Evolutionary conservation across 306 rosid genomes (phyloP).

Genomic region (Fragaria ananassa): DNA sequence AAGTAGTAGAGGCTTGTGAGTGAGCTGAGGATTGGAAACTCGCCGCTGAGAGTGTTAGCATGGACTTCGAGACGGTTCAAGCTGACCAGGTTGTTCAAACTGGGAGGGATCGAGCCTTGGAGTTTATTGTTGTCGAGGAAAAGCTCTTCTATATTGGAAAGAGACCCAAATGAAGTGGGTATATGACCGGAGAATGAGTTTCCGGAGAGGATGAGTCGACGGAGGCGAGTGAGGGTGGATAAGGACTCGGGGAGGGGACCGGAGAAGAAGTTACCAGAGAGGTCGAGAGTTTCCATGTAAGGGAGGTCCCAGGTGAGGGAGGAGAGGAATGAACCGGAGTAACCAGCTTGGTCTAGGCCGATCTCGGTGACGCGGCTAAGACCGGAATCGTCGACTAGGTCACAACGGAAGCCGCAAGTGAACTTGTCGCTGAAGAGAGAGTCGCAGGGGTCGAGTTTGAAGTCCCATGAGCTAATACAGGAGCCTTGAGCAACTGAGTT

Average conservation of each 20-base stretch:
- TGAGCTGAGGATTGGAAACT: constrained; percentile 42
- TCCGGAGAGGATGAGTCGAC: constrained; percentile 54
- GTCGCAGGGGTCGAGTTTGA: constrained; percentile 73
- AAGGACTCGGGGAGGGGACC: constrained; percentile 52
- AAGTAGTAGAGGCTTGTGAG: constrained; percentile 44
- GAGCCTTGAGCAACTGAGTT: constrained; percentile 52
- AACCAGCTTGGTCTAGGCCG: constrained; percentile 81
- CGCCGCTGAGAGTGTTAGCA: constrained; percentile 49
- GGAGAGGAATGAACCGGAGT: constrained; percentile 46
- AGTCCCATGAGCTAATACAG: constrained; percentile 71
- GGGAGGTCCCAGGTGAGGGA: constrained; percentile 60
- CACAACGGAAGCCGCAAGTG: constrained; percentile 85
- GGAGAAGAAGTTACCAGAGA: constrained; percentile 63
- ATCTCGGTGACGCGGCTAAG: constrained; percentile 64
- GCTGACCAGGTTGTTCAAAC: constrained; percentile 31
- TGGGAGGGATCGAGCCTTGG: constrained; percentile 46
- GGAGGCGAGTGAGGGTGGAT: constrained; percentile 52
- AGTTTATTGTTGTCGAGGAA: constrained; percentile 65
- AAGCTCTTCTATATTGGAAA: constrained; percentile 52
- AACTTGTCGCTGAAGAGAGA: constrained; percentile 58
- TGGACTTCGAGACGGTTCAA: constrained; percentile 63
- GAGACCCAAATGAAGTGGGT: constrained; percentile 48
- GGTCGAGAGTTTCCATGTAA: constrained; percentile 60
- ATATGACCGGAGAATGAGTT: constrained; percentile 62
- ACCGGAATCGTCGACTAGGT: constrained; percentile 38